Base-by-base conservation (phyloP, 495 filamentous ascomycete species). In the Lasiosphaeriaceae sp. region DNA sequence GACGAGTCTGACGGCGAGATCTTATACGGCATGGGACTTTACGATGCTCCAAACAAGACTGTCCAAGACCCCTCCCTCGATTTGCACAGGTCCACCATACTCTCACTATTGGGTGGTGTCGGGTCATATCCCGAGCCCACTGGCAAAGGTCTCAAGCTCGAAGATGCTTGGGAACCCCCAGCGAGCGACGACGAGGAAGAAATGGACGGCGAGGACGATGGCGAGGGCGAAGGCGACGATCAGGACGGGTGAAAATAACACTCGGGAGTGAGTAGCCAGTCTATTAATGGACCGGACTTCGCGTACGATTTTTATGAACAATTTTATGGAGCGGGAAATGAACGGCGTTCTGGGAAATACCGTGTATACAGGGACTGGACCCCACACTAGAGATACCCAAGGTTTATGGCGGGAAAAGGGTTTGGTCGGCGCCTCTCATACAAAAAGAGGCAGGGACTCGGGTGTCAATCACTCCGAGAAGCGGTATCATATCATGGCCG, bases 1-100 rank as follows among this genome's bases (percentile, higher is more conserved):
- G n/a, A 67, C 53, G 64, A 81, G 59, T 65, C 75, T 63, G 74
- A 76, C 24, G 84, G 81, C 48, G 86, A 90, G 56, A 89, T 90
- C 62, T 75, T 95, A 2, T 83, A 91, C 20, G 90, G 89, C 20
- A 86, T 95, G 85, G 90, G 90, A 11, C 78, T 95, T 2, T 93
- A 95, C 72, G 89, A 88, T 64, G 71, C 82, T 29, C 86, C 86
- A 8, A 82, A 80, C 35, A 71, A 76, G 58, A 63, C 43, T 34
- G 24, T 26, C 47, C 47, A 54, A 20, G 51, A 57, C 8, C 16
- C 75, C 23, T 60, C 65, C 20, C 57, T 77, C 31, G 70, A 75
- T 55, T 66, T 76, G 46, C 77, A 78, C 52, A 74, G 72, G 52
- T 74, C 73, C 8, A 79, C 78, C 45, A 78, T 78, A 31, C 75